Percentiles rank a stretch among this genome's conserved stretches.
These are phyloP conservation scores for Camelina laxa DNA, from an alignment of 345 rosid species.

Conservation along the genomic window DNA sequence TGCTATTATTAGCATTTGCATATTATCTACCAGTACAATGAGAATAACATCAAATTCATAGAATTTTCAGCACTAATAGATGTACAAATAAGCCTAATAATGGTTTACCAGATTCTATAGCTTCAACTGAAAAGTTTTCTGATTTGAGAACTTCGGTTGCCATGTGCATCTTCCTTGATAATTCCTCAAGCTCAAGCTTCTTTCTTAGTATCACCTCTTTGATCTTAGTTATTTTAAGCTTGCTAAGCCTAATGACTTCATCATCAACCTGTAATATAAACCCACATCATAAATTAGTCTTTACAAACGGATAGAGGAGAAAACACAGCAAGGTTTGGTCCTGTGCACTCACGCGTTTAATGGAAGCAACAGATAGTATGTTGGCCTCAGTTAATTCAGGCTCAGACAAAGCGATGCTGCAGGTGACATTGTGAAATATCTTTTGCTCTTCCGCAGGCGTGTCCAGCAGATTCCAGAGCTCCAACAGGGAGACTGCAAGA, in stretches of 20 bases:
- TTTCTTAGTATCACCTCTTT: slow-evolving; percentile 71
- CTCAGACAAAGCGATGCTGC: slow-evolving; percentile 59
- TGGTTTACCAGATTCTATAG: slow-evolving; percentile 56
- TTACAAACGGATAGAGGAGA: neutral
- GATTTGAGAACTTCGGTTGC: slow-evolving; percentile 47
- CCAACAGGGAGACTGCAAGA: slow-evolving; percentile 62
- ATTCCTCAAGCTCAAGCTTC: slow-evolving; percentile 71
- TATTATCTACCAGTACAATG: neutral
- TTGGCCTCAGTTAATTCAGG: slow-evolving; percentile 59
- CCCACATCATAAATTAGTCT: neutral
- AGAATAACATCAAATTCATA: neutral
- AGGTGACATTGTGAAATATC: slow-evolving; percentile 57
- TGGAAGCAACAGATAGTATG: slow-evolving; percentile 56
- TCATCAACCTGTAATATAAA: slow-evolving; percentile 56
- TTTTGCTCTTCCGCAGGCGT: slow-evolving; percentile 67
- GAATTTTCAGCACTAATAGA: neutral
- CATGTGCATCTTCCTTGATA: slow-evolving; percentile 71
- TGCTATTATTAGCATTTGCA: neutral
- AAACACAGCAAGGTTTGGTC: neutral
- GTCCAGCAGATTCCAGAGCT: slow-evolving; percentile 77
- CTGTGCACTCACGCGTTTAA: slow-evolving; percentile 56
- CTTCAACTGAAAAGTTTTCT: slow-evolving; percentile 53
- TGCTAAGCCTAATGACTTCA: slow-evolving; percentile 64
- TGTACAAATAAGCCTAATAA: neutral
- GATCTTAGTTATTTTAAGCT: slow-evolving; percentile 65